Evolutionary conservation across 2,329 filamentous ascomycete genomes (phyloP).

Genomic region (Aspergillus oerlinghausenensis): DNA sequence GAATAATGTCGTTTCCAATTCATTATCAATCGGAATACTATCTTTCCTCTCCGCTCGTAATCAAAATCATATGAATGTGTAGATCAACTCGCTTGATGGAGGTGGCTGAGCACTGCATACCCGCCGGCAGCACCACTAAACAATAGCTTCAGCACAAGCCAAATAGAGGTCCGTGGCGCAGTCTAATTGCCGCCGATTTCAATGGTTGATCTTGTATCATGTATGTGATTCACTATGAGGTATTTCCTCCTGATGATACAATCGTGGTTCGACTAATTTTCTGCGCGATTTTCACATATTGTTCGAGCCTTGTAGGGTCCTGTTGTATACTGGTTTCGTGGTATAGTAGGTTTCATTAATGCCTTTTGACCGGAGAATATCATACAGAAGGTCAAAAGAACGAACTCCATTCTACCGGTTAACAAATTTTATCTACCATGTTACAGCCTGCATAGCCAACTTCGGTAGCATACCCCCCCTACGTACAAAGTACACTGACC

Average conservation of each 20-base stretch:
- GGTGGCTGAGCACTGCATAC: conserved; percentile 10
- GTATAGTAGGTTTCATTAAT: too few species aligned
- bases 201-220: not conserved
- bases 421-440: too few species aligned
- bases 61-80: conserved; percentile 5
- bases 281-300: not conserved
- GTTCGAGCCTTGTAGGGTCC: not conserved
- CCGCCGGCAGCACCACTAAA: not conserved
- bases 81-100: not conserved
- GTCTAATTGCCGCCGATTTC: not conserved
- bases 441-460: too few species aligned
- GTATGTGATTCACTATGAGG: not conserved
- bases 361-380: too few species aligned
- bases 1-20: not conserved
- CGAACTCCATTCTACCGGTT: too few species aligned
- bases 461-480: too few species aligned
- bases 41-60: not conserved
- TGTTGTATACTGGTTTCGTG: too few species aligned
- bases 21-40: not conserved
- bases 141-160: conserved; percentile 5
- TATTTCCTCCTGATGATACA: not conserved
- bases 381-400: too few species aligned
- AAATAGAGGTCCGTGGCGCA: conserved; percentile 4
- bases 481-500: too few species aligned
- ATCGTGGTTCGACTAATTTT: not conserved